Conservation (phyloP, 108 stramenopile genomes). For the Craspedostauros australis region DNA sequence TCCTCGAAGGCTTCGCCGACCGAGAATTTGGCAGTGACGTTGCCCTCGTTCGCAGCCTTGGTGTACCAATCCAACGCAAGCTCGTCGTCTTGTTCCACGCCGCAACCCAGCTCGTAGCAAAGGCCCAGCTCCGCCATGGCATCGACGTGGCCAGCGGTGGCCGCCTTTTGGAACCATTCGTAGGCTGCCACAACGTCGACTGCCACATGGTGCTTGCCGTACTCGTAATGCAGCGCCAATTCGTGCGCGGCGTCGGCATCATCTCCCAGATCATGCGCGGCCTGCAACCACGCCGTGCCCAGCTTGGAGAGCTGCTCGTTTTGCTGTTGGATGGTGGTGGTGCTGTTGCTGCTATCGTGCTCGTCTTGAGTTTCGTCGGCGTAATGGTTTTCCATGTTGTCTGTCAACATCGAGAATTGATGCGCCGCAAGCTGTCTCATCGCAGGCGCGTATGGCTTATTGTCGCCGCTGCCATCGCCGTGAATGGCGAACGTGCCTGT, state of each 20-base stretch:
- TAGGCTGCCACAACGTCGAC: constrained; percentile 77
- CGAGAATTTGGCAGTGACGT: constrained; percentile 60
- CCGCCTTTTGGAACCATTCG: constrained; percentile 75
- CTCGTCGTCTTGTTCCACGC: constrained; percentile 68
- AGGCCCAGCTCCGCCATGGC: constrained; percentile 82
- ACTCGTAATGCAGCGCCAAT: constrained; percentile 72
- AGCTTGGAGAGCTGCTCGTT: constrained; percentile 8
- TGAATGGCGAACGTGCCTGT: constrained; percentile 6
- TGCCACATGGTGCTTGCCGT: constrained; percentile 49
- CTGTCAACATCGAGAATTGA: constrained; percentile 13
- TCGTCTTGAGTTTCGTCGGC: too few relatives aligned
- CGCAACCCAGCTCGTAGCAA: constrained; percentile 82
- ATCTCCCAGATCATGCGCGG: constrained; percentile 50
- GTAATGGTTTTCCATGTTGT: too few relatives aligned
- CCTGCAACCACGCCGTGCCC: constrained; percentile 68
- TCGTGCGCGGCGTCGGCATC: constrained; percentile 68
- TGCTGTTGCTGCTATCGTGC: too few relatives aligned
- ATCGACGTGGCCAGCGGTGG: constrained; percentile 61
- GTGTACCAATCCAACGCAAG: constrained; percentile 83
- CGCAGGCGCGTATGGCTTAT: constrained; percentile 32
- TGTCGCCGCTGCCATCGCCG: constrained; percentile 1
- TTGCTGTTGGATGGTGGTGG: too few relatives aligned
- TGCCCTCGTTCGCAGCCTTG: constrained; percentile 70
- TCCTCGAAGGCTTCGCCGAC: constrained; percentile 85
- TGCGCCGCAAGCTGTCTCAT: constrained; percentile 41